Percentiles rank a stretch among this genome's conserved stretches.
phyloP scores from a whole-genome alignment of 768 basidiomycete species.

The Podaxis sp. region DNA sequence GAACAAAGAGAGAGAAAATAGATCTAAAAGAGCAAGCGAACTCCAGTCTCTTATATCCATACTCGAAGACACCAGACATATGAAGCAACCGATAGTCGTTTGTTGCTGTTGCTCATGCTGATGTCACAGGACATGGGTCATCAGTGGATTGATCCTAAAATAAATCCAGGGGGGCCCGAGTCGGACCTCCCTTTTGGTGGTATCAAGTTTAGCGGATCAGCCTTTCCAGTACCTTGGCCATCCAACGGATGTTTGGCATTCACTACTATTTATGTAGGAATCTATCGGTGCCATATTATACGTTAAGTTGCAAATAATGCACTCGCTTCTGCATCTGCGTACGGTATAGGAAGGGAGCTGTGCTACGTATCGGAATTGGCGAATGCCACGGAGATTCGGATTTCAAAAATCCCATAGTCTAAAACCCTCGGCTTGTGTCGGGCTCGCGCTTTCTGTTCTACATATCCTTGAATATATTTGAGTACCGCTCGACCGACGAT shows the following conservation, averaged over 20 bases:
- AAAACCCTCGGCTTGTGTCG: neutral
- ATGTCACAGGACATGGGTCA: neutral
- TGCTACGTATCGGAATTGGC: neutral
- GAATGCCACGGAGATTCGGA: neutral
- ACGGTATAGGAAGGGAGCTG: neutral
- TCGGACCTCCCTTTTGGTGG: neutral
- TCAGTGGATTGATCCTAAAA: neutral
- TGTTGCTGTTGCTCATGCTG: neutral
- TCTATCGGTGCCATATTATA: neutral
- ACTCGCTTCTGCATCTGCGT: neutral
- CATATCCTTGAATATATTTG: neutral
- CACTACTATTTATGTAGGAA: neutral
- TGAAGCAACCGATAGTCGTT: neutral
- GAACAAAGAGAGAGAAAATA: neutral
- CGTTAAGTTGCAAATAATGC: neutral
- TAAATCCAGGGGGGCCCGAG: slow-evolving; percentile 3
- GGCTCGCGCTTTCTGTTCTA: neutral
- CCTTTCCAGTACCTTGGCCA: neutral
- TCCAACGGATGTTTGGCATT: neutral
- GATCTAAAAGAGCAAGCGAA: too few species aligned
- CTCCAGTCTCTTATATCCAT: neutral
- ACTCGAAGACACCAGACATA: neutral
- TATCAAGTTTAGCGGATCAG: neutral
- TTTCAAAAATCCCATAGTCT: neutral
- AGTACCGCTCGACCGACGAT: neutral